phyloP scores from a whole-genome alignment of 1,139 yeast species.

The Zygoascus meyerae region DNA sequence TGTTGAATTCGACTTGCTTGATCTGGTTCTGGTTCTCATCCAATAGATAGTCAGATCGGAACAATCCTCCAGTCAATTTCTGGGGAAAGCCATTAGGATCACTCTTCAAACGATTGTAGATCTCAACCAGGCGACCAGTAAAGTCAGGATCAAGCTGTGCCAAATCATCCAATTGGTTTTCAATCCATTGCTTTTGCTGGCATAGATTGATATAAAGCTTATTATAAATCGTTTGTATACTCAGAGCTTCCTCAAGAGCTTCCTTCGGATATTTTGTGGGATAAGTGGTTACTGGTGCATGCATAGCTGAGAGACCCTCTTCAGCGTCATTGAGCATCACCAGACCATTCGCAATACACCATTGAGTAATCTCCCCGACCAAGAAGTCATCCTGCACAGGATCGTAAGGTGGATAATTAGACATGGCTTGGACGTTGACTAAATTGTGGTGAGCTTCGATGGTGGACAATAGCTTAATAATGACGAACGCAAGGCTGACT shows the following conservation, averaged over 20 bases:
- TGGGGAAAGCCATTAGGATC: constrained; percentile 49
- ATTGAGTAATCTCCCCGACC: constrained; percentile 48
- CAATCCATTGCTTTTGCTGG: constrained; percentile 57
- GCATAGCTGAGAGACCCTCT: constrained; percentile 42
- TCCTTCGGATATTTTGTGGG: constrained; percentile 81
- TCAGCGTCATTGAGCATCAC: constrained; percentile 61
- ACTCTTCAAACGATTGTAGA: constrained; percentile 22
- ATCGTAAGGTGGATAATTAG: constrained; percentile 19
- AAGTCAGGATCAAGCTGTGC: constrained; percentile 59
- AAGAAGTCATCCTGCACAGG: constrained; percentile 16
- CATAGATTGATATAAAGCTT: constrained; percentile 56
- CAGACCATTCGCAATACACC: constrained; percentile 75
- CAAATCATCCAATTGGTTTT: constrained; percentile 45
- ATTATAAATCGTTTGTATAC: constrained; percentile 67
- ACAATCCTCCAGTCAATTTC: constrained; percentile 70
- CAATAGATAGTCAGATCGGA: constrained; percentile 86
- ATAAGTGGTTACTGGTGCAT: constrained; percentile 81
- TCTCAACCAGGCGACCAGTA: constrained; percentile 67
- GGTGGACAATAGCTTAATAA: neutral
- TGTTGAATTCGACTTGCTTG: constrained; percentile 93
- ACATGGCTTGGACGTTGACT: neutral
- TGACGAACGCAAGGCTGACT: no score
- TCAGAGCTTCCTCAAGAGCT: constrained; percentile 60
- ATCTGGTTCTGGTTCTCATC: constrained; percentile 36
- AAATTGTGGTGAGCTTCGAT: neutral